Conservation (phyloP, 441 rosid genomes). For the Erodium moschatum region DNA sequence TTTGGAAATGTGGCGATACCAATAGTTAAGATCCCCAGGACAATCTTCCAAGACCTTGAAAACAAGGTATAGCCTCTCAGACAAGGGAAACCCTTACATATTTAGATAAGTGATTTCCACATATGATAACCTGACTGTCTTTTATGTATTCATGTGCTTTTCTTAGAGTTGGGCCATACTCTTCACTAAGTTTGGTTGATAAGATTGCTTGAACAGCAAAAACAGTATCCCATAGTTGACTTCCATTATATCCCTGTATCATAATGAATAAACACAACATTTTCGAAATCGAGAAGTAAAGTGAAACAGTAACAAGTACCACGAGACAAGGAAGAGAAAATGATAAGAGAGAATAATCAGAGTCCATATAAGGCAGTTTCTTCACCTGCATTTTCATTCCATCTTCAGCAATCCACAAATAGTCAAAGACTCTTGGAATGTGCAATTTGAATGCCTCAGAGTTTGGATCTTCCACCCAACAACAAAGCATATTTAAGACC, state of each 20-base stretch:
- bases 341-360: not conserved
- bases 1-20: conserved; percentile 95
- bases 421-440: conserved; percentile 76
- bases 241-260: conserved; percentile 89
- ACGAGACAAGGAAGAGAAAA: not conserved
- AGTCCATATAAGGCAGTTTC: not conserved
- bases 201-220: conserved; percentile 77
- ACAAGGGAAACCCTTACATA: not conserved
- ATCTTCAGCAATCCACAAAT: conserved; percentile 93
- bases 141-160: conserved; percentile 60
- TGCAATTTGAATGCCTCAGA: conserved; percentile 90
- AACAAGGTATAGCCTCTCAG: conserved; percentile 12
- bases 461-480: conserved; percentile 95
- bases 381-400: conserved; percentile 98
- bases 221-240: conserved; percentile 90
- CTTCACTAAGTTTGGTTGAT: conserved; percentile 59
- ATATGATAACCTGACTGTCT: conserved; percentile 52
- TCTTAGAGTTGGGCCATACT: conserved; percentile 49
- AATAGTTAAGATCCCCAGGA: conserved; percentile 63
- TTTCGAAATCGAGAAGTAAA: not conserved
- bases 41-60: conserved; percentile 70
- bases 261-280: not conserved
- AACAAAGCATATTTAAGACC: conserved; percentile 96
- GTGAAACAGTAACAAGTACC: not conserved
- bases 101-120: not conserved